A percentile compares a stretch with the other conserved stretches of the same genome.
Evolutionary conservation across 441 rosid genomes (phyloP).

Genomic region (Mallotus repandus): DNA sequence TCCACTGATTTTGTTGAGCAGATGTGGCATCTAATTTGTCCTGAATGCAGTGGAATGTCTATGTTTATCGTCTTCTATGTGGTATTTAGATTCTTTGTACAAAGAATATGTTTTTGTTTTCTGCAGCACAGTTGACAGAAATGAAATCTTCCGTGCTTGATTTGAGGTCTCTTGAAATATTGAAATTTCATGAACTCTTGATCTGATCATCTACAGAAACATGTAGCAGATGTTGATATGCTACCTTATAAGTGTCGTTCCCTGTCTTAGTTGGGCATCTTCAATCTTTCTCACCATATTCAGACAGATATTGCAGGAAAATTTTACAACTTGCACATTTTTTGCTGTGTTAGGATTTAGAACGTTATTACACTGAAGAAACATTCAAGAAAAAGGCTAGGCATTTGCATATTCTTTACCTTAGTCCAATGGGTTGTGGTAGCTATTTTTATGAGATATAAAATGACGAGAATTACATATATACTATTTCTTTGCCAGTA

Average conservation of each 20-base stretch:
- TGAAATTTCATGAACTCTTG: background rate
- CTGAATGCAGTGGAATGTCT: background rate
- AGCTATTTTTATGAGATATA: slow-evolving; percentile 11
- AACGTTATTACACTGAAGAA: background rate
- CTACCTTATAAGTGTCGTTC: background rate
- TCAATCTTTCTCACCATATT: background rate
- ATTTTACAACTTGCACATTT: background rate
- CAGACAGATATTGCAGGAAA: slow-evolving; percentile 4
- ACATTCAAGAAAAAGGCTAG: background rate
- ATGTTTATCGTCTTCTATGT: slow-evolving; percentile 2
- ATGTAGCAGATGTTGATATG: background rate
- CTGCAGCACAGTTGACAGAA: background rate
- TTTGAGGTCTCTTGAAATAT: background rate
- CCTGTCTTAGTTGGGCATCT: background rate
- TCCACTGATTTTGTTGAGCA: background rate
- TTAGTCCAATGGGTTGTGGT: background rate
- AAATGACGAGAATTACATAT: slow-evolving; percentile 4
- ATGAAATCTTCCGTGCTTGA: background rate
- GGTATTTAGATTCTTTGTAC: background rate
- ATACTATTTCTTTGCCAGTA: slow-evolving; percentile 12
- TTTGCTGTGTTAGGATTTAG: slow-evolving; percentile 3
- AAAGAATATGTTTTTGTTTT: background rate
- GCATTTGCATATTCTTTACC: slow-evolving; percentile 3
- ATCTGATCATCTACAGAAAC: background rate
- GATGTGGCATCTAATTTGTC: background rate